Percentiles rank a stretch among this genome's conserved stretches.
phyloP scores from a whole-genome alignment of 2,329 filamentous ascomycete species.

The Talaromyces sp. region DNA sequence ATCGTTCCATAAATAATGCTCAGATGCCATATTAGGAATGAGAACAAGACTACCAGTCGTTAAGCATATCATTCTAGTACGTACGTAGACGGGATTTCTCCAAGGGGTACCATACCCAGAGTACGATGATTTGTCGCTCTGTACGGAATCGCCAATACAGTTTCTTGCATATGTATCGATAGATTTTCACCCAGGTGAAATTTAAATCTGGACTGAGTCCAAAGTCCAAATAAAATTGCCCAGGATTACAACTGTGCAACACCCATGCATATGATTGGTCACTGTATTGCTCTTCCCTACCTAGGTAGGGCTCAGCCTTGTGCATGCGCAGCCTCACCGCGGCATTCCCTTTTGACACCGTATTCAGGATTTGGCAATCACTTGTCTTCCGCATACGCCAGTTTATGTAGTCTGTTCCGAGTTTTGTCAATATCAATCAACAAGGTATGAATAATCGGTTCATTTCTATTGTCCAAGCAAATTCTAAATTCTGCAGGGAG shows the following conservation, averaged over 20 bases:
- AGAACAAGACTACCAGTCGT: neutral
- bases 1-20: neutral
- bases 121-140: neutral
- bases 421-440: neutral
- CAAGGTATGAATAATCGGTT: neutral
- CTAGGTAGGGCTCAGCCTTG: neutral
- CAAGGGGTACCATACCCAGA: neutral
- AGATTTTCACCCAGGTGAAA: neutral
- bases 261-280: neutral
- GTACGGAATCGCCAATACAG: neutral
- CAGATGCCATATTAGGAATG: too few species aligned
- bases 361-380: neutral
- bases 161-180: neutral
- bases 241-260: neutral
- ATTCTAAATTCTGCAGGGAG: neutral
- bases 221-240: neutral
- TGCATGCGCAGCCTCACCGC: neutral
- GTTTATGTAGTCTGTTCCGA: neutral
- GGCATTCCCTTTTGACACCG: neutral
- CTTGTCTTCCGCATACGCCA: neutral
- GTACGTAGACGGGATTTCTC: too few species aligned
- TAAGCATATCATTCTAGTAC: neutral
- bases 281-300: neutral
- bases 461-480: neutral
- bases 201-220: neutral